Percentiles rank a stretch among this genome's conserved stretches.
phyloP scores from a whole-genome alignment of 2,329 filamentous ascomycete genomes.

The Penicillium expansum region DNA sequence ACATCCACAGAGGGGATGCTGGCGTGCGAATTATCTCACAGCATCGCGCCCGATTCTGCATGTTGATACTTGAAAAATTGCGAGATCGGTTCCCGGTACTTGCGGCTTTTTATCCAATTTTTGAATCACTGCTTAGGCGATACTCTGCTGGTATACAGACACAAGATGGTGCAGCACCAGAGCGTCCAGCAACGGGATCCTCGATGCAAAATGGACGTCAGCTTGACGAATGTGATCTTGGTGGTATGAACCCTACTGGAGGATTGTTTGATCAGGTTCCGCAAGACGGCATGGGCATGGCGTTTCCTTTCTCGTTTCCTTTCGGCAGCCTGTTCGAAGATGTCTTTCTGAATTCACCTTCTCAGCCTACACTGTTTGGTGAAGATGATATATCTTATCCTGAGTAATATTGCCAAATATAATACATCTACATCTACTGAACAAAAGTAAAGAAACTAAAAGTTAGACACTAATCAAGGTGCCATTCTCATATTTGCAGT shows the following conservation, averaged over 20 bases:
- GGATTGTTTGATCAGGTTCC: conserved; percentile 6
- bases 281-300: conserved; percentile 5
- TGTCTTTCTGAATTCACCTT: conserved; percentile 8
- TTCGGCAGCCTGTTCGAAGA: conserved; percentile 16
- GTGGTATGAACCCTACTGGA: neutral
- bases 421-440: neutral
- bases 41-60: conserved; percentile 25
- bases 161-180: neutral
- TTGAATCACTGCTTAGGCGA: conserved; percentile 9
- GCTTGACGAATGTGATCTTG: neutral
- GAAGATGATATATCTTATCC: neutral
- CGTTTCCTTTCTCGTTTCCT: conserved; percentile 14
- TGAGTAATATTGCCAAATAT: neutral
- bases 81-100: conserved; percentile 21
- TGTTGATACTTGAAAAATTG: conserved; percentile 24
- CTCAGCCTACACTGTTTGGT: neutral
- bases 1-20: conserved; percentile 15
- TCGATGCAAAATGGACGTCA: neutral
- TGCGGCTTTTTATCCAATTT: conserved; percentile 15
- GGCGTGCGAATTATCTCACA: conserved; percentile 23
- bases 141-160: neutral
- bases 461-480: neutral
- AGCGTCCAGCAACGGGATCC: neutral
- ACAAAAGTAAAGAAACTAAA: neutral
- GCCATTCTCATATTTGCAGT: conserved; percentile 8